phyloP scores from a whole-genome alignment of 116 monocot species.

The Dioscorea cayenensis region DNA sequence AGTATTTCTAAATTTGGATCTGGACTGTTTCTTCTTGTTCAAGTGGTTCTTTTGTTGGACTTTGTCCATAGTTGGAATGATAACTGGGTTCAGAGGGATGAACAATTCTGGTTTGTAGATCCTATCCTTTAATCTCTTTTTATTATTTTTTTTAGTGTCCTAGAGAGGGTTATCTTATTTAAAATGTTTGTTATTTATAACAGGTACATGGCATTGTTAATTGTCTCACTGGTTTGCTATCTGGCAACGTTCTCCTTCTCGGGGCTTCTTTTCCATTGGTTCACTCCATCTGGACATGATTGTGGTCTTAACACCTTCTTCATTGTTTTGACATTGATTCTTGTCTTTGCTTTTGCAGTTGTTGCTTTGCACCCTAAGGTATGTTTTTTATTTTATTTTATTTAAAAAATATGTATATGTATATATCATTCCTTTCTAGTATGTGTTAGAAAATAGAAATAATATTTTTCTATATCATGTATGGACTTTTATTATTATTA shows the following conservation, averaged over 20 bases:
- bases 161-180: not conserved
- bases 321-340: conserved; percentile 77
- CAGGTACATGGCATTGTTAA: conserved; percentile 90
- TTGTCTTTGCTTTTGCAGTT: conserved; percentile 81
- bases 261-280: conserved; percentile 91
- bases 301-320: conserved; percentile 95
- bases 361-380: conserved; percentile 95
- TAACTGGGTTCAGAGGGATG: conserved; percentile 85
- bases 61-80: conserved; percentile 98
- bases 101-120: conserved; percentile 62
- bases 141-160: not conserved
- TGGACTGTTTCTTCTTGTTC: conserved; percentile 89
- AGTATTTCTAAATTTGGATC: conserved; percentile 82
- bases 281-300: conserved; percentile 90
- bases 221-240: conserved; percentile 88
- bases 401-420: too few species aligned
- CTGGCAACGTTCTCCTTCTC: conserved; percentile 82
- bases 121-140: not conserved
- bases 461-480: not conserved
- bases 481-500: too few species aligned
- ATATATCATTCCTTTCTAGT: too few species aligned
- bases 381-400: not conserved
- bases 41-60: conserved; percentile 90
- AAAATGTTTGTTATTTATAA: not conserved
- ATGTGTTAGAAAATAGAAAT: not conserved